Evolutionary conservation across 805 yeast genomes (phyloP).

Genomic region (Barnettozyma salicaria): DNA sequence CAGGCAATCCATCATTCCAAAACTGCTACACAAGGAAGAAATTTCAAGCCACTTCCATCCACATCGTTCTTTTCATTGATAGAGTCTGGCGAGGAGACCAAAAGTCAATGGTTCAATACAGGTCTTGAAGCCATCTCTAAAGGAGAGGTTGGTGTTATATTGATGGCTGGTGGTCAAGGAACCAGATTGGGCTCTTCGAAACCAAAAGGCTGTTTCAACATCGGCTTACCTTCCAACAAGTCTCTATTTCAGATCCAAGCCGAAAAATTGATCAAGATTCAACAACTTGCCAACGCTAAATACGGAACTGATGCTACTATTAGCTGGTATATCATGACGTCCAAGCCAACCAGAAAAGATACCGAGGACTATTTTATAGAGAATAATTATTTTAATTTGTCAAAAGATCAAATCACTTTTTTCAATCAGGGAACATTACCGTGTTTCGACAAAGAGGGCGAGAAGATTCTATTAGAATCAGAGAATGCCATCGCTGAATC

Average conservation of each 20-base stretch:
- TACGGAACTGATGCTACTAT: conserved; percentile 33
- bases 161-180: conserved; percentile 99
- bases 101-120: conserved; percentile 21
- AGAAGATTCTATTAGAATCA: conserved; percentile 57
- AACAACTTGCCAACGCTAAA: conserved; percentile 41
- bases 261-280: conserved; percentile 67
- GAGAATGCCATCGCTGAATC: conserved; percentile 61
- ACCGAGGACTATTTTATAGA: conserved; percentile 67
- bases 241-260: conserved; percentile 91
- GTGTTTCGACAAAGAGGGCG: conserved; percentile 69
- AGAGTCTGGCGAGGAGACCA: conserved; percentile 23
- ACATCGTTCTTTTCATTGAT: conserved; percentile 44
- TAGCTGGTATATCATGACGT: conserved; percentile 94
- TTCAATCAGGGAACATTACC: conserved; percentile 96
- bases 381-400: conserved; percentile 68
- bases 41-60: conserved; percentile 44
- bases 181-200: conserved; percentile 82
- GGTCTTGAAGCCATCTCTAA: conserved; percentile 67
- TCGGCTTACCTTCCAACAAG: conserved; percentile 77
- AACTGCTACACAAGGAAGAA: conserved; percentile 23
- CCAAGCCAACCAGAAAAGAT: conserved; percentile 71
- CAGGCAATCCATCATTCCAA: conserved; percentile 38
- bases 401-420: conserved; percentile 53
- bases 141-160: conserved; percentile 78
- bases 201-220: conserved; percentile 93